Conservation (phyloP, 2,329 filamentous ascomycete species). For the Aspergillus sp. region DNA sequence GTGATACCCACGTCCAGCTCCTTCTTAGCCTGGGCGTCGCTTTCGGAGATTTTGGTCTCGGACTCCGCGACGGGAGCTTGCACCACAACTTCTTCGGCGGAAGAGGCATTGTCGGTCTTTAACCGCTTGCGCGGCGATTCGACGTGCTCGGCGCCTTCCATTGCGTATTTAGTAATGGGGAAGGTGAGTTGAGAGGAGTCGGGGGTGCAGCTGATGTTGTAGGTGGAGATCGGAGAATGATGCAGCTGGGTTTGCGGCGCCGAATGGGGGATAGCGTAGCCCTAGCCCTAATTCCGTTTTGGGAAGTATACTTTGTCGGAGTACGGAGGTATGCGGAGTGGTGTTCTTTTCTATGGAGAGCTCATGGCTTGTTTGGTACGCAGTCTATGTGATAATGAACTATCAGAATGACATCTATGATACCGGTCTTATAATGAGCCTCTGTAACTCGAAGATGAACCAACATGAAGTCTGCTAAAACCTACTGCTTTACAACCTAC, state of each 20-base stretch:
- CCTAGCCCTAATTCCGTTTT: conserved; percentile 23
- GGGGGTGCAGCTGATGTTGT: background rate
- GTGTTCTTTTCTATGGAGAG: background rate
- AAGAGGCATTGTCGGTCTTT: conserved; percentile 28
- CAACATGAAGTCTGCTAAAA: too few relatives aligned
- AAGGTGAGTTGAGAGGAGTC: conserved; percentile 2
- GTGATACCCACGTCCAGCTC: conserved; percentile 60
- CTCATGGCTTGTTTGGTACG: too few relatives aligned
- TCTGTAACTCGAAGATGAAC: too few relatives aligned
- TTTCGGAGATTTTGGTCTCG: conserved; percentile 8
- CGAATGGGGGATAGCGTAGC: conserved; percentile 21
- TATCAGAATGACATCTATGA: too few relatives aligned
- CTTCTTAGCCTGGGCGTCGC: conserved; percentile 36
- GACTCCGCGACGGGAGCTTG: conserved; percentile 14
- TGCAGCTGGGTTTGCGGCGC: background rate
- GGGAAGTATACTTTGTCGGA: conserved; percentile 3
- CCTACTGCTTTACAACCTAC: too few relatives aligned
- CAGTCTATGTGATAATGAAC: too few relatives aligned
- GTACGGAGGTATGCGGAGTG: background rate
- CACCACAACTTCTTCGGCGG: conserved; percentile 16
- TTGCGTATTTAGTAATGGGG: conserved; percentile 16
- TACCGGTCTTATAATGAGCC: too few relatives aligned
- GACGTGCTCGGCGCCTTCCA: conserved; percentile 32
- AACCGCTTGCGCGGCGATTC: conserved; percentile 39
- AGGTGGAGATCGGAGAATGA: background rate